Percentiles rank a stretch among this genome's conserved stretches.
phyloP scores from a whole-genome alignment of 2,329 filamentous ascomycete genomes.

The Diaporthe sp. region DNA sequence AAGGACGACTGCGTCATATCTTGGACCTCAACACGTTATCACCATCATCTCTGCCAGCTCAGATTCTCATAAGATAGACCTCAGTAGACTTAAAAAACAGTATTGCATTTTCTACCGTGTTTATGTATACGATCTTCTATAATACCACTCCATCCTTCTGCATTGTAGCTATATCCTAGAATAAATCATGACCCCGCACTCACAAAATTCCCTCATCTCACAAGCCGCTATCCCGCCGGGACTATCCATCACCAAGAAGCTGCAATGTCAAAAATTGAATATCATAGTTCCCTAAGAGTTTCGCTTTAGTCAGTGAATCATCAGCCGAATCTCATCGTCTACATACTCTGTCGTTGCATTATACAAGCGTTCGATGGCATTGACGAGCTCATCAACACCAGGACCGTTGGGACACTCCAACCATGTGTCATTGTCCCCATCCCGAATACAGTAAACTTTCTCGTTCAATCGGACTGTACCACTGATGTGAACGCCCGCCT shows the following conservation, averaged over 20 bases:
- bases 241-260: background rate
- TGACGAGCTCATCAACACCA: background rate
- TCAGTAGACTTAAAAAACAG: background rate
- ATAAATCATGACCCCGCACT: background rate
- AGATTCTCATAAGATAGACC: background rate
- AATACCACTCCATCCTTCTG: background rate
- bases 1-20: background rate
- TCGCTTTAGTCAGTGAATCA: background rate
- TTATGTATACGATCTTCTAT: background rate
- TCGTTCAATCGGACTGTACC: background rate
- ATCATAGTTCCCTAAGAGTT: background rate
- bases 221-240: background rate
- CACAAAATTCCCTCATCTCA: background rate
- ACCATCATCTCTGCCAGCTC: background rate
- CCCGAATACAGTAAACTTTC: background rate
- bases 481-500: background rate
- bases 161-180: background rate
- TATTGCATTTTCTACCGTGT: background rate
- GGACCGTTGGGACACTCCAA: background rate
- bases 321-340: background rate
- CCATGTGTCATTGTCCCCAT: background rate
- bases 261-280: background rate
- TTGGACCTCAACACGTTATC: background rate
- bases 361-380: background rate
- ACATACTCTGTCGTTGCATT: background rate